Conservation (phyloP, 2,329 filamentous ascomycete genomes). For the Alternaria consortialis region DNA sequence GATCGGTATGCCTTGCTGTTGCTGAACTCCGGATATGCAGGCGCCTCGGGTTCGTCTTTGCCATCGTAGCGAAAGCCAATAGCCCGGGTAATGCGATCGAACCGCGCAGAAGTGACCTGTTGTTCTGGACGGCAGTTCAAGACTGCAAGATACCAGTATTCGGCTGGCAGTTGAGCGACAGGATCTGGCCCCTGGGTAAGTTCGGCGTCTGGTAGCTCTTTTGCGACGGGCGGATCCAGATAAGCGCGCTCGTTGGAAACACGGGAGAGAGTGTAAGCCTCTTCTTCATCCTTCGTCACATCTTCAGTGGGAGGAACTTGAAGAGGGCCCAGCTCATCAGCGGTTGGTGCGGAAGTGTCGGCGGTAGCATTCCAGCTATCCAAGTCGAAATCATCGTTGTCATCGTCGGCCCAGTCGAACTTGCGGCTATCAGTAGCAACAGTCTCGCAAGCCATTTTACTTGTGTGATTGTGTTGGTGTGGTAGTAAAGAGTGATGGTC, state of each 20-base stretch:
- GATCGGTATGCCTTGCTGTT: neutral
- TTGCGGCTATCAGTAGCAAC: constrained; percentile 4
- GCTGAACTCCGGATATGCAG: constrained; percentile 26
- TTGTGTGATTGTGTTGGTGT: neutral
- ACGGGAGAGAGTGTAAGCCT: neutral
- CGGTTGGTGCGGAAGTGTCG: constrained; percentile 22
- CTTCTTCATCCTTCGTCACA: neutral
- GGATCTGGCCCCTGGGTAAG: neutral
- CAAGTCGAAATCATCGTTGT: constrained; percentile 32
- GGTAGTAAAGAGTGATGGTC: neutral
- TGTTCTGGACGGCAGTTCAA: neutral
- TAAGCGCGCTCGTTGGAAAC: neutral
- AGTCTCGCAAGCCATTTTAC: constrained; percentile 12
- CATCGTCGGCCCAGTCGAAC: constrained; percentile 37
- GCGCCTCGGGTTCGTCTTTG: constrained; percentile 9
- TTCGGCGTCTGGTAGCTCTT: neutral
- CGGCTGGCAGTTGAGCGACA: neutral
- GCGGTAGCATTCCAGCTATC: constrained; percentile 23
- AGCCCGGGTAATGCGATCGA: neutral
- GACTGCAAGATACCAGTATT: neutral
- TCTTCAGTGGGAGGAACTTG: constrained; percentile 6
- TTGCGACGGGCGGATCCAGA: neutral
- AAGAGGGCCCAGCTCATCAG: constrained; percentile 14
- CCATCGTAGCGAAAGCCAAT: constrained; percentile 8
- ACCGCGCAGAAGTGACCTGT: constrained; percentile 5